Evolutionary conservation across 768 basidiomycete species (phyloP), one percentile per base, ranked within the genome.

Genomic region (Pleurotus pulmonarius): DNA sequence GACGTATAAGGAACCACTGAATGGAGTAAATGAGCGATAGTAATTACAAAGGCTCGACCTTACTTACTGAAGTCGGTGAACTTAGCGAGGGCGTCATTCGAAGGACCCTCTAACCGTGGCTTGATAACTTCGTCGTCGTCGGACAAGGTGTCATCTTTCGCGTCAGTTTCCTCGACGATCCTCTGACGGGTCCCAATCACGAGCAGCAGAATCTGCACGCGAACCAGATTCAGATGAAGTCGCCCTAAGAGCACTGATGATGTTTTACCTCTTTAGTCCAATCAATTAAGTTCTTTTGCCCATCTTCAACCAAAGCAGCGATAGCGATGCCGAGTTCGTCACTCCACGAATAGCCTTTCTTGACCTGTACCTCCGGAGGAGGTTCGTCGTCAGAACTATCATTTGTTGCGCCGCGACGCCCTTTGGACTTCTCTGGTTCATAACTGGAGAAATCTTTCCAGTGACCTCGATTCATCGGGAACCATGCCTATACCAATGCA

Each of bases 241-340:
- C 29, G 29, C 11, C 9, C 29, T 3, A 9, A 34, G 29, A 34
- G 29, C 29, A 3, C 9, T 11, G 29, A 34, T 8, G 29, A 34
- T 11, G 11, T 34, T 9, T 61, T 66, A 94, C 95, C 67, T 91
- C 83, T 63, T 86, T 87, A 46, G 86, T 80, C 90, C 93, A 94
- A 56, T 86, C 81, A 24, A 96, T 80, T 40, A 93, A 74, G 26
- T 79, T 77, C 55, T 73, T 70, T 63, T 88, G 76, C 7, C 79
- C 87, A 13, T 78, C 78, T 48, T 92, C 87, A 7, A 87, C 74
- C 11, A 98, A 79, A 46, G 82, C 80, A 40, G 83, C 84, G 58
- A 97, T 81, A 3, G 86, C 86, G 61, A 98, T 92, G 2, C 90
- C 95, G 46, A 98, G 76, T 69, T 98, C 87, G 64, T 98, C 88